Base-by-base conservation (phyloP, 805 yeast species). In the Teunomyces kruisii region DNA sequence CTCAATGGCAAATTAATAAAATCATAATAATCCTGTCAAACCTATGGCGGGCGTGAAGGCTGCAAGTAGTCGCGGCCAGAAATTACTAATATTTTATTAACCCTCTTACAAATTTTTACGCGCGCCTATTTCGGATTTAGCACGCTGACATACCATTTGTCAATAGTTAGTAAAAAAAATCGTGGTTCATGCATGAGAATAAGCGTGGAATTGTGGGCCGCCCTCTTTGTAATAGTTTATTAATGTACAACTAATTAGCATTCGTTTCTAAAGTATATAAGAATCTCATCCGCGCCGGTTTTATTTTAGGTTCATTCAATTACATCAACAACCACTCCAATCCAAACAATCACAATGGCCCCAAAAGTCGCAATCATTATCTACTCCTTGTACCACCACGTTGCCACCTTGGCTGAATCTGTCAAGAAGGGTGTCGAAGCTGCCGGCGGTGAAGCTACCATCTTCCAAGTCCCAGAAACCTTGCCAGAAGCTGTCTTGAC, bases 381-480 rank as follows among this genome's bases (percentile, higher is more conserved):
- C 45, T 90, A 88, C 76, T 84, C 96, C 19, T 72, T 83, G 35
- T 88, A 85, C 70, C 90, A 88, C 49, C 97, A 89, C 68, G 70
- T 88, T 53, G 78, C 78, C 49, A 64, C 72, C 28, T 59, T 90
- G 58, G 94, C 96, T 38, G 77, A 79, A 62, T 75, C 81, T 31
- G 80, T 80, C 53, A 75, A 82, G 61, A 72, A 74, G 52, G 96
- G 96, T 55, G 72, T 88, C 49, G 79, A 77, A 58, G 63, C 79
- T 19, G 83, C 90, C 9, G 95, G 95, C 47, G 73, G 74, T 35
- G 47, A 51, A n/a, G 96, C 88, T 15, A 84, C 80, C 48, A 66
- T 89, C 48, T 88, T 64, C 68, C 88, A 86, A 74, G 80, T 89
- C 33, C 63, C 88, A 47, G 96, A 88, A 67, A 88, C 96, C 30